Evolutionary conservation across 768 basidiomycete species (phyloP).

Genomic region (Mycena vulgaris): DNA sequence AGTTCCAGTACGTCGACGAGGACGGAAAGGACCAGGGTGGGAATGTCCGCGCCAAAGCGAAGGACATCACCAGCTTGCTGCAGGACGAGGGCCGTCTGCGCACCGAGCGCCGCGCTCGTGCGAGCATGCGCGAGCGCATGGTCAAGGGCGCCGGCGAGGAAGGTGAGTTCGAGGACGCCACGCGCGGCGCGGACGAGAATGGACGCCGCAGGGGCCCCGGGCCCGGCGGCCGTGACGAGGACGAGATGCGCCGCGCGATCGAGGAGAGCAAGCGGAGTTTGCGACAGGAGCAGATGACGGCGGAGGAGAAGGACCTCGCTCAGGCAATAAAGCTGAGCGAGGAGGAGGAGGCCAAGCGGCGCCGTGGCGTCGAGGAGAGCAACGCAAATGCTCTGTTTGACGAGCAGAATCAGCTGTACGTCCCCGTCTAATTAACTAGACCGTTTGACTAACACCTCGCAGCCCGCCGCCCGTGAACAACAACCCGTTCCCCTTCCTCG

Average conservation of each 20-base stretch:
- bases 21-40: constrained; percentile 97
- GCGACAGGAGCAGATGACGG: constrained; percentile 78
- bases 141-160: constrained; percentile 68
- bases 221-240: constrained; percentile 68
- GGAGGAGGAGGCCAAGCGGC: constrained; percentile 89
- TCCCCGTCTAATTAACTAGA: too few relatives aligned
- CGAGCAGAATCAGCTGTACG: constrained; percentile 85
- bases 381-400: constrained; percentile 88
- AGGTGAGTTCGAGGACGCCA: constrained; percentile 58
- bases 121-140: constrained; percentile 97
- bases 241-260: constrained; percentile 88
- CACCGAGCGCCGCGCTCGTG: constrained; percentile 86
- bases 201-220: constrained; percentile 48
- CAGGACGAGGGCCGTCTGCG: constrained; percentile 89
- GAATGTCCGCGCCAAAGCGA: constrained; percentile 98
- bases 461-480: constrained; percentile 54
- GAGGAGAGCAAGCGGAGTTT: constrained; percentile 88
- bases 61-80: constrained; percentile 96
- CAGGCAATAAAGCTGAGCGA: constrained; percentile 89
- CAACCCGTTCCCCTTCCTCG: constrained; percentile 75
- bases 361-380: constrained; percentile 78
- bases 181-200: constrained; percentile 63
- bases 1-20: constrained; percentile 98
- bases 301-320: constrained; percentile 88
- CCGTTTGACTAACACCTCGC: constrained; percentile 15